Percentiles rank a stretch among this genome's conserved stretches.
Conservation (phyloP, 805 yeast genomes). For the Crinitomyces ghanaensis region DNA sequence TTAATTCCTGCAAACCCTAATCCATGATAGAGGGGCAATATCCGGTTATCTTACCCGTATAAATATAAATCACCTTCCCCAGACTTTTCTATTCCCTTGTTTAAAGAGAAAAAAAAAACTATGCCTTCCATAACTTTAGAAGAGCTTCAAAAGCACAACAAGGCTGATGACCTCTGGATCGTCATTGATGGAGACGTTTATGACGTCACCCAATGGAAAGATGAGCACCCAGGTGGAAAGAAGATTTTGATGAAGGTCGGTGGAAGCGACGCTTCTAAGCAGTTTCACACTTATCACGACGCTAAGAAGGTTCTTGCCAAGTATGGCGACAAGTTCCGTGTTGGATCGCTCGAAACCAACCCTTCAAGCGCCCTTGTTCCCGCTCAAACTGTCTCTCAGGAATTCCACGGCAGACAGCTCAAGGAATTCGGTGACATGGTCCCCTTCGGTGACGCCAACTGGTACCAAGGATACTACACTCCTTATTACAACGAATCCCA, state of each 20-base stretch:
- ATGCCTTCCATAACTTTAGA: no score
- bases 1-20: no score
- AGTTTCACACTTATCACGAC: slow-evolving; percentile 42
- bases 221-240: slow-evolving; percentile 72
- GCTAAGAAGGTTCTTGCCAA: slow-evolving; percentile 26
- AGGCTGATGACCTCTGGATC: slow-evolving; percentile 77
- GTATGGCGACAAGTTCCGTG: slow-evolving; percentile 24
- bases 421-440: slow-evolving; percentile 21
- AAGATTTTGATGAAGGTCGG: slow-evolving; percentile 72
- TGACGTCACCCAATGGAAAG: slow-evolving; percentile 58
- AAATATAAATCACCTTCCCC: no score
- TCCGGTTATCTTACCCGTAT: no score
- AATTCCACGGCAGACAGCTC: slow-evolving; percentile 6
- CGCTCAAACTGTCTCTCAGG: slow-evolving; percentile 8
- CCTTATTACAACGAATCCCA: slow-evolving; percentile 32
- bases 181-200: slow-evolving; percentile 71
- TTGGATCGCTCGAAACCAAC: slow-evolving; percentile 20
- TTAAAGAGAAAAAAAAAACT: no score
- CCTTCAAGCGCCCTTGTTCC: slow-evolving; percentile 13
- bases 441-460: slow-evolving; percentile 31
- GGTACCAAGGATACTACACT: slow-evolving; percentile 30
- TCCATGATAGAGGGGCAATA: no score
- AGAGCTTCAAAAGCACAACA: slow-evolving; percentile 62
- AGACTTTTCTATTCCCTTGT: no score
- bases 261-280: slow-evolving; percentile 63